Evolutionary conservation across 768 basidiomycete genomes (phyloP).

Genomic region (Holtermanniella nyarrowii): DNA sequence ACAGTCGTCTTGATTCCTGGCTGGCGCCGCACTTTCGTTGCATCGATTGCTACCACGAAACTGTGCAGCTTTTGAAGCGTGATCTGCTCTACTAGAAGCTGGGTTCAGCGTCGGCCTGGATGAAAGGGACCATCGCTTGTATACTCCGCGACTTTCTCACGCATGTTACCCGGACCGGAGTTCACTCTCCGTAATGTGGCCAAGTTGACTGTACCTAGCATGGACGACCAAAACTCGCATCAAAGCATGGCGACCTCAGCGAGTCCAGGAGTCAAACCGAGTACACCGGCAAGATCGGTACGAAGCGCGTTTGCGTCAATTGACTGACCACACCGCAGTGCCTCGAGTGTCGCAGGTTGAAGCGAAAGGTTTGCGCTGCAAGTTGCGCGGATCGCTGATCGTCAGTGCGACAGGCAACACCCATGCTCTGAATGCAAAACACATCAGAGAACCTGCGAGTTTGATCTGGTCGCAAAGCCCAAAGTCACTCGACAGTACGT

Average conservation of each 20-base stretch:
- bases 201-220: no score
- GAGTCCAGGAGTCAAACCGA: neutral
- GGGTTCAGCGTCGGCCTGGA: no score
- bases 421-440: neutral
- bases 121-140: no score
- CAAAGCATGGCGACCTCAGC: neutral
- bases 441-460: neutral
- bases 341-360: slow-evolving; percentile 9
- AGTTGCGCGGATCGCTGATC: neutral
- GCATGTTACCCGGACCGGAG: no score
- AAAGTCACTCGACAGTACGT: neutral
- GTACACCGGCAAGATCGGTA: neutral
- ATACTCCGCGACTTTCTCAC: no score
- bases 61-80: no score
- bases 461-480: neutral
- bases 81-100: no score
- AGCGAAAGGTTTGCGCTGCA: slow-evolving; percentile 4
- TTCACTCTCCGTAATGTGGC: no score
- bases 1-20: no score
- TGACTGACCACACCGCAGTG: slow-evolving; percentile 1
- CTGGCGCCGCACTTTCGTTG: no score
- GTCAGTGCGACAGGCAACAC: neutral
- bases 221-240: no score
- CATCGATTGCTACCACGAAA: no score
- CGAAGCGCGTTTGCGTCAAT: neutral